Evolutionary conservation across 2,329 filamentous ascomycete genomes (phyloP).

Genomic region (Ophiostoma novo-ulmi): DNA sequence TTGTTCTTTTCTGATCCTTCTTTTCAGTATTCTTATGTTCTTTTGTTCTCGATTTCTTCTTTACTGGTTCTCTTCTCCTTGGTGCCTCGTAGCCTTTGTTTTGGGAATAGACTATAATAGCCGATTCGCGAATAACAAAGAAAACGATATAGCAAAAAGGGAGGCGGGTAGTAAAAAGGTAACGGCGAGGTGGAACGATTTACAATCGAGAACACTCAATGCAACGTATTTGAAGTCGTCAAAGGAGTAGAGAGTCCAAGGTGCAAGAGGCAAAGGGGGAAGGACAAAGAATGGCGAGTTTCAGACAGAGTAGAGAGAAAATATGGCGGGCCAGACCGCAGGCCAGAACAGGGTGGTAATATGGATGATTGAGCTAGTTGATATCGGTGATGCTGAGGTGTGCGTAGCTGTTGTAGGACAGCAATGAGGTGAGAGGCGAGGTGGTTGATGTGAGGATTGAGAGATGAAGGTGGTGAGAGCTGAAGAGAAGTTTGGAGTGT

Average conservation of each 20-base stretch:
- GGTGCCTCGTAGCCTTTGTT: constrained; percentile 4
- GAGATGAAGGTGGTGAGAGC: not conserved
- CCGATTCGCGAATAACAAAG: constrained; percentile 2
- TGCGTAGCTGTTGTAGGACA: not conserved
- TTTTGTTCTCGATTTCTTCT: not conserved
- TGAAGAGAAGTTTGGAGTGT: not conserved
- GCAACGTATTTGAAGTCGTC: not conserved
- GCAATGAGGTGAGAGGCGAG: not conserved
- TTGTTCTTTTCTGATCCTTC: constrained; percentile 5
- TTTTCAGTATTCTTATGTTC: not conserved
- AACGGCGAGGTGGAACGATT: not conserved
- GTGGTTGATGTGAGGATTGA: not conserved
- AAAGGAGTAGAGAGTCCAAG: not conserved
- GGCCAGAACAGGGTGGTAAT: not conserved
- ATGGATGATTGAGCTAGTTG: constrained; percentile 13
- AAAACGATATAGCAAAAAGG: not conserved
- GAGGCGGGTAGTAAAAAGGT: not conserved
- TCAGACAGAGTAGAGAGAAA: constrained; percentile 5
- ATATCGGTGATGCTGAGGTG: constrained; percentile 7
- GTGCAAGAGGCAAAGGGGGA: not conserved
- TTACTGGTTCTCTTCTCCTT: not conserved
- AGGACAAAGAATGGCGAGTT: constrained; percentile 3
- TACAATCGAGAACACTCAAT: not conserved
- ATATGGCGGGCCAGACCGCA: constrained; percentile 12
- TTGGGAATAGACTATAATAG: not conserved